phyloP scores from a whole-genome alignment of 164 flowering plant genomes.

The Liquidambar formosana region DNA sequence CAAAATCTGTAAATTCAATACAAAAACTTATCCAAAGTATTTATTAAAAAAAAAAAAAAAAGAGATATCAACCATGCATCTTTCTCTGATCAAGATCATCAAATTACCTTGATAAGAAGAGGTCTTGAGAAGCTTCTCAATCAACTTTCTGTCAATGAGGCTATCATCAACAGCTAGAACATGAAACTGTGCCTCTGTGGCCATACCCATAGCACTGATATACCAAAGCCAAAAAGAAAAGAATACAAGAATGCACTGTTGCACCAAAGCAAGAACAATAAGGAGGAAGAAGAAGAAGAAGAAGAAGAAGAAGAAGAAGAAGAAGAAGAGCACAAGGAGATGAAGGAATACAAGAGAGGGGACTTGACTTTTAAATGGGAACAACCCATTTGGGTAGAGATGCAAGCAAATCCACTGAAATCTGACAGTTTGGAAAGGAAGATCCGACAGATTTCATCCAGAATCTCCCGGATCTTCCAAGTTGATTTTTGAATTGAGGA shows the following conservation, averaged over 20 bases:
- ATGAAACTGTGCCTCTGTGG: conserved; percentile 38
- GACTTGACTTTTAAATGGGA: conserved; percentile 12
- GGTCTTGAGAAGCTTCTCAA: conserved; percentile 53
- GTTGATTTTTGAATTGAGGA: conserved; percentile 33
- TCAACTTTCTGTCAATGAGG: conserved; percentile 43
- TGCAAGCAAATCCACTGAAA: conserved; percentile 12
- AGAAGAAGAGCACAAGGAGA: not conserved
- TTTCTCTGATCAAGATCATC: not conserved
- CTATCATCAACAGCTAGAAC: conserved; percentile 64
- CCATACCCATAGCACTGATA: conserved; percentile 18
- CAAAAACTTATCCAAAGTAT: no score
- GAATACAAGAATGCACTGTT: not conserved
- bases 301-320: no score
- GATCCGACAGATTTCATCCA: conserved; percentile 50
- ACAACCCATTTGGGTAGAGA: conserved; percentile 3
- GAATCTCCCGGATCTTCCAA: conserved; percentile 36
- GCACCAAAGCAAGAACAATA: not conserved
- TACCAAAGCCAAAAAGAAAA: not conserved
- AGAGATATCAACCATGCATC: not conserved
- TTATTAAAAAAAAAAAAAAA: not conserved
- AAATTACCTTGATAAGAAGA: conserved; percentile 46
- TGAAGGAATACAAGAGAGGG: not conserved
- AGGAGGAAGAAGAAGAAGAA: not conserved
- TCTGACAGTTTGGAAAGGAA: conserved; percentile 48
- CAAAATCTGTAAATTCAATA: not conserved